Evolutionary conservation across 2,329 filamentous ascomycete genomes (phyloP), one percentile per base, ranked within the genome.

Genomic region (Juglanconis oblonga): DNA sequence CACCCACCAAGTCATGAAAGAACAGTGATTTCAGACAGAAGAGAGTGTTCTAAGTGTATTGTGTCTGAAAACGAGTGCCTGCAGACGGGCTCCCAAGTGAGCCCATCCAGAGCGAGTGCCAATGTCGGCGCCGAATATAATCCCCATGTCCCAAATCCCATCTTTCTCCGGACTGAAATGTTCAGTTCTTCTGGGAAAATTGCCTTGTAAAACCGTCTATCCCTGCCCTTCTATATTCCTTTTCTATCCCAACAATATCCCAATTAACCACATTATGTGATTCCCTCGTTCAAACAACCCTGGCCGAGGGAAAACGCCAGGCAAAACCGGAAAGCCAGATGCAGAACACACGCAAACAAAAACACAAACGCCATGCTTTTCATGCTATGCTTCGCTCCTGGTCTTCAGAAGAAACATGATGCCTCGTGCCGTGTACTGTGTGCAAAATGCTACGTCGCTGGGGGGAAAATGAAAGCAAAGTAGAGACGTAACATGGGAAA

Each of bases 311-410:
- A 24, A 44, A 45, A 35, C 58, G 53, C 49, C 53, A 45, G 6
- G 10, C 17, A 29, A 29, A 45, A 7, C 9, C 17, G 17, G 33
- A 5, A 40, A 52, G 24, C 38, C 35, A 52, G 17, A 38, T 7
- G 14, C 4, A 33, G 11, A 52, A 52, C 2, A 55, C 29, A 38
- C 6, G 10, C 31, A 44, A 24, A 45, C 1, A 24, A 32, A 58
- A 58, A n/a, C 51, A 29, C 11, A 33, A 62, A 62, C 59, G 55
- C 59, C 56, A 55, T 58, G 59, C 59, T 62, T 40, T 17, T 50
- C 45, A 50, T 61, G 49, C 54, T 57, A n/a, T 52, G 29, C 13
- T 56, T 44, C 47, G 50, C 11, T 40, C 57, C 44, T n/a, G n/a
- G 17, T 17, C 44, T 45, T 29, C 17, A 45, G 29, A 24, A 38